Evolutionary conservation across 75 land plant genomes (phyloP), one percentile per base, ranked within the genome.

Genomic region (Pinus taeda): DNA sequence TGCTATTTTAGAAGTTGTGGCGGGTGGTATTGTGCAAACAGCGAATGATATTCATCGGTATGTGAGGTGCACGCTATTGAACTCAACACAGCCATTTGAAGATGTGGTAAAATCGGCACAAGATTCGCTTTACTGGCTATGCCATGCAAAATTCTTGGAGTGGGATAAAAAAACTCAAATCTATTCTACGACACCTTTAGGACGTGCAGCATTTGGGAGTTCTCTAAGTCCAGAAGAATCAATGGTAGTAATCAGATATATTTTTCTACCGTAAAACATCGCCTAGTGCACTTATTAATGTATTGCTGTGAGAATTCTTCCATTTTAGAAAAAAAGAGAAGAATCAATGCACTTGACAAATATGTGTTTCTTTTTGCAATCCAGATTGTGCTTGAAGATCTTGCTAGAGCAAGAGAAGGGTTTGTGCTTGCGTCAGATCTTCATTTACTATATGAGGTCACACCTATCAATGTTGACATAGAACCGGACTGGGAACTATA

Each of bases 371-470:
- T 74, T 58, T 59, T 53, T 57, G 57, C 39, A 53, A 11, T 77
- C 64, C 78, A 97, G 99, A 80, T 93, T 77, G 99, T 97, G 21
- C 84, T 95, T 79, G 93, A 95, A 79, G 98, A 97, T 86, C 91
- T 97, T 71, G 86, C 86, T 74, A 89, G 97, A 80, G 99, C 99
- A 64, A 87, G 99, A 79, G 99, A 97, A 84, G 94, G 94, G 20
- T 95, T 97, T 80, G 98, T 97, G 69, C 88, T 97, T 74, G 93
- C 99, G 20, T 97, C 98, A 75, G 99, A 97, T 90, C 76, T 97
- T 75, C 99, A 97, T 87, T 69, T 97, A 57, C 86, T 97, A 55
- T 97, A 91, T 79, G 81, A 95, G 66, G 93, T 95, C 22, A 97
- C 99, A 15, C 99, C 99, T 1, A 97, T 88, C 72, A 92, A 97